Conservation (phyloP, 192 early-diverging fungal genomes). For the Entomortierella beljakovae region DNA sequence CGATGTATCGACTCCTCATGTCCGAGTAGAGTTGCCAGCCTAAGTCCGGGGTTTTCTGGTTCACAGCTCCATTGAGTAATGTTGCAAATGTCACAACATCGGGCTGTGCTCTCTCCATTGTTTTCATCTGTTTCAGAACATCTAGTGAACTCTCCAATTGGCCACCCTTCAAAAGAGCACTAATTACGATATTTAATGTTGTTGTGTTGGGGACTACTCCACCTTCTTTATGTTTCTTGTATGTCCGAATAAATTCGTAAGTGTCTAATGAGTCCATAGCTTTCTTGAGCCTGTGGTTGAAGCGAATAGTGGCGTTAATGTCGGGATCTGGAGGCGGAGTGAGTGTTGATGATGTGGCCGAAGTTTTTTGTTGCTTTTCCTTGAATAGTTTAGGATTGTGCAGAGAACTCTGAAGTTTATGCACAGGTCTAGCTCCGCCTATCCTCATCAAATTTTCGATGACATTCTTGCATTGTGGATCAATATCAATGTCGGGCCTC, state of each 20-base stretch:
- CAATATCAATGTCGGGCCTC: slow-evolving; percentile 17
- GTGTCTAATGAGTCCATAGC: slow-evolving; percentile 13
- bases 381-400: too few species aligned
- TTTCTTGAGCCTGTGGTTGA: slow-evolving; percentile 32
- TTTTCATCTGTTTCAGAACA: slow-evolving; percentile 31
- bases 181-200: slow-evolving; percentile 30
- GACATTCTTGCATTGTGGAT: slow-evolving; percentile 23
- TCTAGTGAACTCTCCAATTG: slow-evolving; percentile 18
- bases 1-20: slow-evolving; percentile 18
- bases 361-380: not conserved
- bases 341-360: not conserved
- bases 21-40: slow-evolving; percentile 40
- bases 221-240: not conserved
- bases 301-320: slow-evolving; percentile 6
- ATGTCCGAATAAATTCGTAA: slow-evolving; percentile 6
- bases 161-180: slow-evolving; percentile 1
- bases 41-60: slow-evolving; percentile 11
- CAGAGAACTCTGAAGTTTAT: not conserved
- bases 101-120: not conserved
- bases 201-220: slow-evolving; percentile 31
- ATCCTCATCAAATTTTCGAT: slow-evolving; percentile 17
- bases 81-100: slow-evolving; percentile 30
- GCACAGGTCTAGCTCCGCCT: not conserved
- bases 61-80: slow-evolving; percentile 24
- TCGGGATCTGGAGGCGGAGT: not conserved